Evolutionary conservation across 1,284 basidiomycete genomes (phyloP), one percentile per base, ranked within the genome.

Genomic region (Irpex sp.): DNA sequence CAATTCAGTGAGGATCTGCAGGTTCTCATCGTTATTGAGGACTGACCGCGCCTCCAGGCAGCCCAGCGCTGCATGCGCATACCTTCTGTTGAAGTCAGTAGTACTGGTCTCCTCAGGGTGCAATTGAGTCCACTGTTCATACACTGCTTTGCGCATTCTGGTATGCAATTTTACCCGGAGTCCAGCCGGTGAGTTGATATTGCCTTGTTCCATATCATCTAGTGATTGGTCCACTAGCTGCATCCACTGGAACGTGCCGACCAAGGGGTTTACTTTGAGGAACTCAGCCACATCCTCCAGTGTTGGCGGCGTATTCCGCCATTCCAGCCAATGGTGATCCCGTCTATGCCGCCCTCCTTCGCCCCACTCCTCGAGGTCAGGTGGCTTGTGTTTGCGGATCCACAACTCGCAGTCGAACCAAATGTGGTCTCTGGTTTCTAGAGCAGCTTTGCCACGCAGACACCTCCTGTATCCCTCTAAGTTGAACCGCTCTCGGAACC

Each of bases 321-420:
- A 62, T 6, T 47, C n/a, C 21, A 51, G 55, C 57, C 61, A 13
- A 62, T 19, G 52, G 61, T 38, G 15, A 26, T 36, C 47, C 4
- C 11, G 26, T 11, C 19, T 5, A 26, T 11, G 47, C 17, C 3
- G 9, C 5, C 38, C 60, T 11, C 38, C 9, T 15, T 54, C 15
- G n/a, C 38, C 15, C 19, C 38, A 21, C 36, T 60, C 59, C 11
- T 31, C 7, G 19, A 52, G 52, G 7, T 47, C 55, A 8, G 38
- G 38, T 17, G 61, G 61, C 44, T 52, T 31, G 47, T 62, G 61
- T 21, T 37, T 58, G 7, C 31, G 37, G 31, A 62, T 62, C 61
- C 61, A 62, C 31, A 62, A 47, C 5, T 57, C 56, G 47, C 61
- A 62, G 36, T 62, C 61, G 31, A 62, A 62, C 61, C 61, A 62